These are phyloP conservation scores for Gossypium schwendimanii DNA, from an alignment of 441 rosid species.

Conservation along the genomic window DNA sequence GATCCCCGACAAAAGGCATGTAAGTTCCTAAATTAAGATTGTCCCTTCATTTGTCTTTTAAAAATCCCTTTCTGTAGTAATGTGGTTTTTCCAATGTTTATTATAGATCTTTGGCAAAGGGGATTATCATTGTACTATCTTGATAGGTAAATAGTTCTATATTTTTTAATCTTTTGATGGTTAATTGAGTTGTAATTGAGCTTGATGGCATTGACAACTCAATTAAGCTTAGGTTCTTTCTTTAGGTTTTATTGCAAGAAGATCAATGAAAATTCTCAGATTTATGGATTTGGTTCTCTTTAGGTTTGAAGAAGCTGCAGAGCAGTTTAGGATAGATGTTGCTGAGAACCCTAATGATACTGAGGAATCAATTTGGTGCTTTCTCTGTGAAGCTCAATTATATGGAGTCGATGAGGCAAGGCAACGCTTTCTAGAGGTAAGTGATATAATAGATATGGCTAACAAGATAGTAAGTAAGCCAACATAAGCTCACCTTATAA, in stretches of 20 bases:
- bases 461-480: background rate
- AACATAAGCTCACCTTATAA: background rate
- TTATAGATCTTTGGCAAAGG: conserved; percentile 85
- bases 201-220: background rate
- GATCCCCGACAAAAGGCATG: conserved; percentile 80
- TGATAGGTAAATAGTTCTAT: conserved; percentile 46
- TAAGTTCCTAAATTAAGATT: conserved; percentile 28
- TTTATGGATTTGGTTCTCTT: background rate
- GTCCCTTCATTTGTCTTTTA: background rate
- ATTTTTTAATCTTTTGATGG: background rate
- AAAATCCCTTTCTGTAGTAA: background rate
- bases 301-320: conserved; percentile 68
- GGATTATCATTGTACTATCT: conserved; percentile 85
- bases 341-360: conserved; percentile 88
- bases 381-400: conserved; percentile 70
- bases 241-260: background rate
- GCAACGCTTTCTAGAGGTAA: conserved; percentile 61
- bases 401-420: conserved; percentile 65
- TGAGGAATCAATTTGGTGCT: conserved; percentile 92
- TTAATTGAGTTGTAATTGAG: background rate
- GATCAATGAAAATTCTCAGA: background rate
- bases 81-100: conserved; percentile 8
- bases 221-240: background rate
- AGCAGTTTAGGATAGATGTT: conserved; percentile 74
- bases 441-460: background rate